Evolutionary conservation across 1,139 yeast genomes (phyloP).

Genomic region (Kodamaea sp.): DNA sequence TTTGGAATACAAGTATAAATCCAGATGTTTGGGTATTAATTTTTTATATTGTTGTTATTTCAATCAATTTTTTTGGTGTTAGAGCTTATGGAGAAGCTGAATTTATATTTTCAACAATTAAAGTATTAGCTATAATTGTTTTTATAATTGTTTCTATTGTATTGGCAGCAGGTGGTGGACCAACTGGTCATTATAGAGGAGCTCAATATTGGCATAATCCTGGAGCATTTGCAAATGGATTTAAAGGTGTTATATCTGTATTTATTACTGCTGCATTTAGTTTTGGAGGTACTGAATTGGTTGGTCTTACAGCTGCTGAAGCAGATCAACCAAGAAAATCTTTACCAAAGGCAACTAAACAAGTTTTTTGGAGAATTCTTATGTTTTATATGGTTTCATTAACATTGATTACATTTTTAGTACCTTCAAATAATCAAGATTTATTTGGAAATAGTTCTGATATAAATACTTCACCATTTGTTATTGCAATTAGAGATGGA

Average conservation of each 20-base stretch:
- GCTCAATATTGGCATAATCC: constrained; percentile 30
- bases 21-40: constrained; percentile 33
- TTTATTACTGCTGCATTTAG: constrained; percentile 57
- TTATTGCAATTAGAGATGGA: constrained; percentile 56
- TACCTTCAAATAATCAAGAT: constrained; percentile 30
- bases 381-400: constrained; percentile 33
- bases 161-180: constrained; percentile 33
- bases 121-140: constrained; percentile 31
- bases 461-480: constrained; percentile 51
- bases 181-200: constrained; percentile 23
- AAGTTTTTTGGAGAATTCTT: constrained; percentile 35
- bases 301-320: constrained; percentile 42
- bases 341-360: constrained; percentile 40
- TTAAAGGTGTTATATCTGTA: constrained; percentile 46
- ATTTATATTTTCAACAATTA: constrained; percentile 28
- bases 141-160: constrained; percentile 31
- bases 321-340: constrained; percentile 37
- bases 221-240: constrained; percentile 36
- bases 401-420: constrained; percentile 30
- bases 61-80: constrained; percentile 34
- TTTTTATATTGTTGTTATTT: constrained; percentile 25
- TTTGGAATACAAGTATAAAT: constrained; percentile 28
- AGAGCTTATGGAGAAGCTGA: constrained; percentile 36
- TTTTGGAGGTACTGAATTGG: constrained; percentile 49
- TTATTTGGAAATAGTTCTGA: constrained; percentile 38